Evolutionary conservation across 2,329 filamentous ascomycete genomes (phyloP).

Genomic region (Verticillium nonalfalfae): DNA sequence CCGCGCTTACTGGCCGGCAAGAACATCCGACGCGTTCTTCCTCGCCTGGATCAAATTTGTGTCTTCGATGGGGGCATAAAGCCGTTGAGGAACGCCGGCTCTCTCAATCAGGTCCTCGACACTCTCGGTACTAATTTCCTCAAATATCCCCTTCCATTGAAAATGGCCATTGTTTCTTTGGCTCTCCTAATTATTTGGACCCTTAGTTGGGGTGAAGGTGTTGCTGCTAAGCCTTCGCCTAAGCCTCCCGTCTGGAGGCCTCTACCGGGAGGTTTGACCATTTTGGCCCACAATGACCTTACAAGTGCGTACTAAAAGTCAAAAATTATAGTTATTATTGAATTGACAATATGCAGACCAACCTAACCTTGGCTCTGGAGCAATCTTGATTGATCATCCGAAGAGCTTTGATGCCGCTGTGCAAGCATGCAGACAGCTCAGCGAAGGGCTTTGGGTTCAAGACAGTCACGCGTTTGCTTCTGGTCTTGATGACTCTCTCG

Average conservation of each 20-base stretch:
- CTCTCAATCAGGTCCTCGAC: too few relatives aligned
- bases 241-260: background rate
- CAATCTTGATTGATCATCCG: background rate
- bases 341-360: too few relatives aligned
- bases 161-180: background rate
- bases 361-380: background rate
- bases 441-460: background rate
- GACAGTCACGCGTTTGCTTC: background rate
- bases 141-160: background rate
- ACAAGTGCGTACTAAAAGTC: background rate
- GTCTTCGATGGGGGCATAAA: too few relatives aligned
- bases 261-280: background rate
- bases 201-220: background rate
- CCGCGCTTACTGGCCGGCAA: too few relatives aligned
- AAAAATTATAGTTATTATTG: too few relatives aligned
- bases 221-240: background rate
- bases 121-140: too few relatives aligned
- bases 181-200: background rate
- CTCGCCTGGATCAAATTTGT: too few relatives aligned
- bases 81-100: too few relatives aligned
- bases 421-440: background rate
- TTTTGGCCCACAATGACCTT: background rate
- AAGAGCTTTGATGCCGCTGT: background rate
- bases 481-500: background rate
- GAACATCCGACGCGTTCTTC: too few relatives aligned